Evolutionary conservation across 495 filamentous ascomycete species (phyloP).

Genomic region (Hypoxylon trugodes): DNA sequence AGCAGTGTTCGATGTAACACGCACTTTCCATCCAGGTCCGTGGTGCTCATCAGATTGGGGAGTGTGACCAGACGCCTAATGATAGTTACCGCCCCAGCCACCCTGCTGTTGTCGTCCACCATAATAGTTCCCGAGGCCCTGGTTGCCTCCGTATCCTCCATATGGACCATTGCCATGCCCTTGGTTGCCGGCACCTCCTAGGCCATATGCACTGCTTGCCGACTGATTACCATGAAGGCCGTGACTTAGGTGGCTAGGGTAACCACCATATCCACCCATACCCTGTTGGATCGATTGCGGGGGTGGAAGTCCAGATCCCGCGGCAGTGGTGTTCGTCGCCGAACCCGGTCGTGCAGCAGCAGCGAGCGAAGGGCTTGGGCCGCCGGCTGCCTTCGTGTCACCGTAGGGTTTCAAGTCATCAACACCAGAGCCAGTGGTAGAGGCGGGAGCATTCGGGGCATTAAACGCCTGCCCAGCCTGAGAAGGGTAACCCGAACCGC

Average conservation of each 20-base stretch:
- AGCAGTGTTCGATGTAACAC: constrained; percentile 1
- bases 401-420: constrained; percentile 83
- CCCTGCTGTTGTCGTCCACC: constrained; percentile 58
- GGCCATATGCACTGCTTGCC: constrained; percentile 73
- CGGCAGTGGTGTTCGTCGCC: constrained; percentile 75
- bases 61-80: constrained; percentile 47
- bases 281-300: constrained; percentile 72
- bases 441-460: constrained; percentile 69
- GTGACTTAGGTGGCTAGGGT: constrained; percentile 73
- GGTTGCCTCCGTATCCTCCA: constrained; percentile 63
- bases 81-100: constrained; percentile 78
- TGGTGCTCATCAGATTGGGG: constrained; percentile 19
- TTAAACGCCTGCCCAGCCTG: constrained; percentile 75
- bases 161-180: constrained; percentile 64
- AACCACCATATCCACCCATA: constrained; percentile 74
- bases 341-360: constrained; percentile 85
- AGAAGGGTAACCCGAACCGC: constrained; percentile 65
- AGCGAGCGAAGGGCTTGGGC: constrained; percentile 84
- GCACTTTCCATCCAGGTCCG: not conserved
- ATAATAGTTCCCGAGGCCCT: constrained; percentile 63
- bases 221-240: constrained; percentile 69
- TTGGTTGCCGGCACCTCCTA: constrained; percentile 69
- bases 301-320: constrained; percentile 74
- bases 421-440: constrained; percentile 61
- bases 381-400: constrained; percentile 70